These are phyloP conservation scores for Clarireedia homoeocarpa DNA, from an alignment of 2,329 filamentous ascomycete genomes.

Conservation along the genomic window DNA sequence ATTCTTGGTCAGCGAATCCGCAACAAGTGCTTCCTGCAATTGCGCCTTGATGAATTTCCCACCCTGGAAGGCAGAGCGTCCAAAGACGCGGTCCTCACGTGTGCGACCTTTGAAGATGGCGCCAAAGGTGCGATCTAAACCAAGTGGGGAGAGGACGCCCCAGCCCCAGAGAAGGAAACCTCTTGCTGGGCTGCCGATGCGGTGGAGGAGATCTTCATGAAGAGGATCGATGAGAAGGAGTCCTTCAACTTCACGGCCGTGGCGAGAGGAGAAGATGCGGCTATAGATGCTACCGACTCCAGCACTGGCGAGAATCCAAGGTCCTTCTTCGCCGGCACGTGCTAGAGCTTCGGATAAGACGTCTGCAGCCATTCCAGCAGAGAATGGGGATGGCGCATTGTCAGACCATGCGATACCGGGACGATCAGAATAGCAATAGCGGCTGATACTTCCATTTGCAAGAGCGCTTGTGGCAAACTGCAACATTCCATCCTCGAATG, in stretches of 20 bases:
- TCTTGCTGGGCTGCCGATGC: slow-evolving; percentile 56
- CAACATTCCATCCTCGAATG: slow-evolving; percentile 73
- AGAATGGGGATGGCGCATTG: slow-evolving; percentile 87
- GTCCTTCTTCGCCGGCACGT: slow-evolving; percentile 71
- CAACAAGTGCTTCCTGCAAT: slow-evolving; percentile 87
- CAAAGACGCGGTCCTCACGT: slow-evolving; percentile 78
- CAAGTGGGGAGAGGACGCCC: slow-evolving; percentile 79
- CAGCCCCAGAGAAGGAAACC: slow-evolving; percentile 84
- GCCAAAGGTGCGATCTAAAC: slow-evolving; percentile 70
- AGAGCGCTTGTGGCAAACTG: slow-evolving; percentile 70
- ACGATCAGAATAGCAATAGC: slow-evolving; percentile 94
- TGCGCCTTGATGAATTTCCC: slow-evolving; percentile 84
- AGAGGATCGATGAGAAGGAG: slow-evolving; percentile 80
- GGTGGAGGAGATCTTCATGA: slow-evolving; percentile 75
- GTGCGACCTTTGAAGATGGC: slow-evolving; percentile 76
- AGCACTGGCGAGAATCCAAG: slow-evolving; percentile 81
- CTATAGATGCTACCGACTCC: slow-evolving; percentile 85
- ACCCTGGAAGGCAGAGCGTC: slow-evolving; percentile 66
- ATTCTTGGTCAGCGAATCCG: slow-evolving; percentile 72
- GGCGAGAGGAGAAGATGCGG: slow-evolving; percentile 82
- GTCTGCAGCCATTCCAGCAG: slow-evolving; percentile 86
- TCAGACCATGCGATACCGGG: slow-evolving; percentile 86
- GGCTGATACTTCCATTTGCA: slow-evolving; percentile 70
- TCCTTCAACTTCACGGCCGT: slow-evolving; percentile 66
- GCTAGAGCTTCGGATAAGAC: slow-evolving; percentile 80